phyloP scores from a whole-genome alignment of 805 yeast species.

The Zygoascus bituminiphila region DNA sequence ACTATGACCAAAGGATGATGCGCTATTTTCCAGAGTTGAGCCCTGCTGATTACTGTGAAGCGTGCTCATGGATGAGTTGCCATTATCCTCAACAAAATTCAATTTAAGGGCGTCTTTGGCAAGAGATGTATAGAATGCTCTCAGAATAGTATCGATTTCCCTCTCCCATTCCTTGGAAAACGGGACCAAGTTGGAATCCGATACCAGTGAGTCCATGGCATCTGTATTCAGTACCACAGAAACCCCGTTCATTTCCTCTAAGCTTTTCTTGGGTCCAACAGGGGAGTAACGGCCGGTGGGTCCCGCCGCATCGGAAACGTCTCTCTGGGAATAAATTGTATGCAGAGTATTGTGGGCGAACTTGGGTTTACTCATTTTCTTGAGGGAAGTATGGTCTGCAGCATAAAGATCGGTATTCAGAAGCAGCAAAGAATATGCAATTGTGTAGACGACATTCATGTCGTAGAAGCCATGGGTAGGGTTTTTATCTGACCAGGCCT shows the following conservation, averaged over 20 bases:
- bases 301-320: background rate
- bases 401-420: conserved; percentile 74
- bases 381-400: conserved; percentile 28
- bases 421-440: conserved; percentile 62
- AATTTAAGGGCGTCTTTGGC: conserved; percentile 21
- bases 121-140: conserved; percentile 20
- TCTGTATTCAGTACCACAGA: conserved; percentile 6
- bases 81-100: conserved; percentile 14
- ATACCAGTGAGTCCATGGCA: conserved; percentile 13
- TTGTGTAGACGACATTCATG: conserved; percentile 54
- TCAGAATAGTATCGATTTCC: conserved; percentile 19
- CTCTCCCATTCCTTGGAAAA: conserved; percentile 19
- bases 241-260: background rate
- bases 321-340: conserved; percentile 30
- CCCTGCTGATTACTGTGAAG: background rate
- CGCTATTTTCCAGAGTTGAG: background rate
- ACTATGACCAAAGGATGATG: background rate
- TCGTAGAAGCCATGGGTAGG: conserved; percentile 42
- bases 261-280: background rate
- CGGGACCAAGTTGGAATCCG: conserved; percentile 10
- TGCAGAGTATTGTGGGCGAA: conserved; percentile 44
- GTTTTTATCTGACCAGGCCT: conserved; percentile 49
- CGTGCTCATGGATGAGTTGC: background rate
- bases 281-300: background rate
- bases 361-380: conserved; percentile 34